phyloP scores from a whole-genome alignment of 352 stramenopile species.

The Peronosclerospora sorghi region DNA sequence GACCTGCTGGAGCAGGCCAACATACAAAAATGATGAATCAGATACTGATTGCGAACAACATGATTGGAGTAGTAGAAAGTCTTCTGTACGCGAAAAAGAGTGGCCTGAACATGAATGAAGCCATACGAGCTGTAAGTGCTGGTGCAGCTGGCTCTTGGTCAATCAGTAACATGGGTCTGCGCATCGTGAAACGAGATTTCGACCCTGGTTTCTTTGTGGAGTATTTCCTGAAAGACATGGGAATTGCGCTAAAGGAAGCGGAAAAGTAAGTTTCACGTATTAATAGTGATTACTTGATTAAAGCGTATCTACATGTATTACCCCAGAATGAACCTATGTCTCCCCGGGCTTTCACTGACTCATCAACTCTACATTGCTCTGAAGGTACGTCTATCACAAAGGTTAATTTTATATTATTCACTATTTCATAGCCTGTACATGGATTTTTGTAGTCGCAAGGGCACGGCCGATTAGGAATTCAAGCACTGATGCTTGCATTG shows the following conservation, averaged over 20 bases:
- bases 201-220: conserved; percentile 87
- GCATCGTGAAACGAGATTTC: conserved; percentile 85
- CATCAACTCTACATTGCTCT: conserved; percentile 83
- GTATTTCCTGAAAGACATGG: conserved; percentile 87
- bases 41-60: conserved; percentile 80
- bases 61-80: conserved; percentile 84
- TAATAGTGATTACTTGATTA: too few relatives aligned
- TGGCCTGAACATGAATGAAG: conserved; percentile 81
- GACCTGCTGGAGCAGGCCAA: conserved; percentile 68
- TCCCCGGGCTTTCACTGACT: conserved; percentile 76
- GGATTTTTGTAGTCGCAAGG: too few relatives aligned
- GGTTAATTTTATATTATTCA: too few relatives aligned
- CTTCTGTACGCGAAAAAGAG: conserved; percentile 83
- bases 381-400: too few relatives aligned
- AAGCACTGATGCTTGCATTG: conserved; percentile 79
- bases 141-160: conserved; percentile 83
- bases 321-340: conserved; percentile 69
- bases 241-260: conserved; percentile 81
- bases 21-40: conserved; percentile 91
- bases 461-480: conserved; percentile 67
- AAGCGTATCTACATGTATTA: background rate
- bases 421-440: too few relatives aligned
- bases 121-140: conserved; percentile 74
- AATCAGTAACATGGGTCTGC: conserved; percentile 84
- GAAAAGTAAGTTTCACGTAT: conserved; percentile 30